Evolutionary conservation across 768 basidiomycete species (phyloP).

Genomic region (Pisolithus albus): DNA sequence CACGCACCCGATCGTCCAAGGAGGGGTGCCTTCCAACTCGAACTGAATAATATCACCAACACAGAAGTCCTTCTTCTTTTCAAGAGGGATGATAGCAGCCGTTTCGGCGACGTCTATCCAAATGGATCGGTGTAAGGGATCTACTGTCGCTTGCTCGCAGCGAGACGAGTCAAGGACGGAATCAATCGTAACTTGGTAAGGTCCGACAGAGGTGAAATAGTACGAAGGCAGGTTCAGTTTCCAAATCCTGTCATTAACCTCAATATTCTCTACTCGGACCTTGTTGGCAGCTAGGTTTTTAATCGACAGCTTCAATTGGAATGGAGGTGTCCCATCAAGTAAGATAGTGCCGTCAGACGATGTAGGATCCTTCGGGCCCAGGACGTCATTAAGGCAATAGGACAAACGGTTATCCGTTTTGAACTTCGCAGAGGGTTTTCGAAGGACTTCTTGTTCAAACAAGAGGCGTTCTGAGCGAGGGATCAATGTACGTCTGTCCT

Average conservation of each 20-base stretch:
- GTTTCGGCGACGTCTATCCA: conserved; percentile 97
- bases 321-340: conserved; percentile 83
- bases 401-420: conserved; percentile 55
- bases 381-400: conserved; percentile 68
- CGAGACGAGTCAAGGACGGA: conserved; percentile 72
- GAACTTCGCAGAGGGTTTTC: conserved; percentile 78
- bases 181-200: conserved; percentile 74
- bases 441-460: conserved; percentile 81
- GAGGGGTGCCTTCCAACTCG: conserved; percentile 88
- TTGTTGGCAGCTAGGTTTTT: conserved; percentile 71
- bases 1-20: conserved; percentile 80
- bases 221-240: conserved; percentile 64
- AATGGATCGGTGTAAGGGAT: conserved; percentile 53
- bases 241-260: conserved; percentile 53
- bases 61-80: conserved; percentile 74
- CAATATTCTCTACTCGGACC: conserved; percentile 49
- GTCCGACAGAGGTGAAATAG: conserved; percentile 70
- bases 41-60: conserved; percentile 87
- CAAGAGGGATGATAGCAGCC: conserved; percentile 84
- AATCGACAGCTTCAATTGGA: conserved; percentile 67
- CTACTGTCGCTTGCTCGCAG: conserved; percentile 69
- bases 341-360: conserved; percentile 50
- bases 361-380: conserved; percentile 47
- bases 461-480: conserved; percentile 63
- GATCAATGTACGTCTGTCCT: conserved; percentile 55